Base-by-base conservation (phyloP, 371 early-diverging fungal species). In the Mucor circinelloides region DNA sequence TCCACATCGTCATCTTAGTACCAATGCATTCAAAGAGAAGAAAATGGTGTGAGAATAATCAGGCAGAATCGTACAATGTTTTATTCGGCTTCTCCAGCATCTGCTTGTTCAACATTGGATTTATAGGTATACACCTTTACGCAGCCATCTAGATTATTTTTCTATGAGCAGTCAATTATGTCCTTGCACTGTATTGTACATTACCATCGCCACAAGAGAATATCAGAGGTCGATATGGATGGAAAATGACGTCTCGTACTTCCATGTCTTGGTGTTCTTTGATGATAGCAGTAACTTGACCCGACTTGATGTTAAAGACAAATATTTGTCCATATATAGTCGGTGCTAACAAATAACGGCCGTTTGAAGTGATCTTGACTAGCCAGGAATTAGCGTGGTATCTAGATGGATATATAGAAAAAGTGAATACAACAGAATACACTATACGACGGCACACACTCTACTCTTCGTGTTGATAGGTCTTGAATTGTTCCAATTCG, bases 301-400 rank as follows among this genome's bases (percentile, higher is more conserved):
- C 95, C 0, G 90, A 88, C 28, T 78, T 70, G 62, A 96, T 74
- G 65, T 90, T 86, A 67, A 92, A 96, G 6, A 93, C 81, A 77
- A 93, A 94, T 17, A 95, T 88, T 55, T 92, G 89, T 1, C 97
- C 97, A 64, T 90, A 91, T 56, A 91, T 89, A 1, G 96, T 96
- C 0, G 96, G 96, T 17, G 96, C 97, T 34, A 91, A 68, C 28
- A 96, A 60, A 68, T 94, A 94, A 25, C 95, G 82, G 5, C 95
- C 95, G 69, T 95, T 96, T 19, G 91, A 88, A 1, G 94, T 81
- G 52, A 95, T 85, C 44, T 94, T 93, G 38, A 94, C 92, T 9
- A 95, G 80, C 97, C 97, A 96, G 36, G 96, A 95, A 70, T 96
- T 96, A 17, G 96, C 88, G 68, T 90, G 83, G 66, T 96, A 92